A percentile compares a stretch with the other conserved stretches of the same genome.
Evolutionary conservation across 495 filamentous ascomycete species (phyloP).

Genomic region (Staphylotrichum tortipilum): DNA sequence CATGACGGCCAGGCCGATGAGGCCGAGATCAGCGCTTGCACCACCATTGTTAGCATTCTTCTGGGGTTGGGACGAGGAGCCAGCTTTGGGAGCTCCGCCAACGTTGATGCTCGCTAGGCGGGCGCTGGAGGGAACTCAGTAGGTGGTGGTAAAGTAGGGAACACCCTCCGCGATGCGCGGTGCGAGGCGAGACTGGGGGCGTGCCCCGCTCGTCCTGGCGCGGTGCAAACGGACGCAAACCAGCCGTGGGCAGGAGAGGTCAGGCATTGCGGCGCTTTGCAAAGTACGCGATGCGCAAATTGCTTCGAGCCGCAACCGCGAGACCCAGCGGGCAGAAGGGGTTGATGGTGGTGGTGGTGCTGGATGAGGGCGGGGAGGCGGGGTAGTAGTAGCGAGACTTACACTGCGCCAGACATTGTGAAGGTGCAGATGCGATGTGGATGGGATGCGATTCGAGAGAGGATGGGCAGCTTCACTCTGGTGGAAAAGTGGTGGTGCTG

Average conservation of each 20-base stretch:
- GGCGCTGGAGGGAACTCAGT: slow-evolving; percentile 55
- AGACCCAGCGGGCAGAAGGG: too few species aligned
- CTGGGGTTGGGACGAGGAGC: slow-evolving; percentile 19
- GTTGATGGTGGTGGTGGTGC: too few species aligned
- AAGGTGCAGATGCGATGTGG: slow-evolving; percentile 5
- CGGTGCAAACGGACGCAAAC: too few species aligned
- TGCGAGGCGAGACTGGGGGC: too few species aligned
- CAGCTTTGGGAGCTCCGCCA: slow-evolving; percentile 46
- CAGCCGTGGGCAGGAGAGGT: too few species aligned
- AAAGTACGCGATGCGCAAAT: slow-evolving; percentile 4
- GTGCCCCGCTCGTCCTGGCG: too few species aligned
- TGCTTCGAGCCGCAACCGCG: too few species aligned
- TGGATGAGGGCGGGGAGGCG: slow-evolving; percentile 23
- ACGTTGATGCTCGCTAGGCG: slow-evolving; percentile 79
- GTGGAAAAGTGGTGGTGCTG: slow-evolving; percentile 5
- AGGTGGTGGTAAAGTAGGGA: slow-evolving; percentile 29
- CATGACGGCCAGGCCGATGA: slow-evolving; percentile 99
- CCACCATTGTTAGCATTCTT: slow-evolving; percentile 41
- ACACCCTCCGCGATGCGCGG: too few species aligned
- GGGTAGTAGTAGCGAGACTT: slow-evolving; percentile 35
- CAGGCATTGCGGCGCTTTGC: too few species aligned
- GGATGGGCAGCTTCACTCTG: slow-evolving; percentile 5
- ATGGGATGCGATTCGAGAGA: neutral
- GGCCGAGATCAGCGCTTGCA: slow-evolving; percentile 80
- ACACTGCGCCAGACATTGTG: slow-evolving; percentile 47